A percentile compares a stretch with the other conserved stretches of the same genome.
phyloP scores from a whole-genome alignment of 2,329 filamentous ascomycete genomes.

The Cladosporium sp. region DNA sequence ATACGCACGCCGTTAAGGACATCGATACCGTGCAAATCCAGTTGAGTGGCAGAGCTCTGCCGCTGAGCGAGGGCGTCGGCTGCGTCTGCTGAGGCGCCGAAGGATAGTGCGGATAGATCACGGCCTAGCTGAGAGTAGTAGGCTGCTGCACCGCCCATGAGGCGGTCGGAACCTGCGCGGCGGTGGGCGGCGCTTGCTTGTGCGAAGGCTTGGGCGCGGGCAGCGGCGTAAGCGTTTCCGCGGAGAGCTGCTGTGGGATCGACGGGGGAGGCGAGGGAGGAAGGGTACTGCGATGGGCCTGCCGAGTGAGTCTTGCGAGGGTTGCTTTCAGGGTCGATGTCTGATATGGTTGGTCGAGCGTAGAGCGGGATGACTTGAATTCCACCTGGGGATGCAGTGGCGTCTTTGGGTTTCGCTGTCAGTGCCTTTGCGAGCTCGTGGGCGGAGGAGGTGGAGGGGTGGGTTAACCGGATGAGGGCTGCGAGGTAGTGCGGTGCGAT shows the following conservation, averaged over 20 bases:
- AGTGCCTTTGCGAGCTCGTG: conserved; percentile 57
- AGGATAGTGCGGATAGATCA: conserved; percentile 56
- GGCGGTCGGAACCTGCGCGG: conserved; percentile 61
- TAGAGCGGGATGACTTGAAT: conserved; percentile 48
- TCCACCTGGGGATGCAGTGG: conserved; percentile 32
- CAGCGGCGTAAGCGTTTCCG: conserved; percentile 36
- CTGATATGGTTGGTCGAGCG: conserved; percentile 36
- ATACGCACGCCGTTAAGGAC: conserved; percentile 80
- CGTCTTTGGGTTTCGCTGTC: conserved; percentile 31
- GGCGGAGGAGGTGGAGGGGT: conserved; percentile 53
- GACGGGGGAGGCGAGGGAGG: conserved; percentile 22
- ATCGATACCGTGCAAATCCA: conserved; percentile 80
- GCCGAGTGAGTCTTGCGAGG: conserved; percentile 10
- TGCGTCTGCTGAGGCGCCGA: conserved; percentile 56
- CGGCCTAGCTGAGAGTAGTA: conserved; percentile 70
- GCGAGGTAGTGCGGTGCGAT: conserved; percentile 46
- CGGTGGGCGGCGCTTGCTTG: conserved; percentile 57
- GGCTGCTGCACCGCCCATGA: conserved; percentile 70
- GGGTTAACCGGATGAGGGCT: conserved; percentile 52
- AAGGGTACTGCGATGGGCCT: conserved; percentile 19
- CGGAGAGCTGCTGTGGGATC: conserved; percentile 12
- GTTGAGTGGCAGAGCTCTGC: conserved; percentile 54
- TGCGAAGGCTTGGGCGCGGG: conserved; percentile 48
- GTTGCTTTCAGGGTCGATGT: conserved; percentile 18
- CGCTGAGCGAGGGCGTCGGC: conserved; percentile 65